Evolutionary conservation across 495 filamentous ascomycete species (phyloP).

Genomic region (Penicillium pulvis): DNA sequence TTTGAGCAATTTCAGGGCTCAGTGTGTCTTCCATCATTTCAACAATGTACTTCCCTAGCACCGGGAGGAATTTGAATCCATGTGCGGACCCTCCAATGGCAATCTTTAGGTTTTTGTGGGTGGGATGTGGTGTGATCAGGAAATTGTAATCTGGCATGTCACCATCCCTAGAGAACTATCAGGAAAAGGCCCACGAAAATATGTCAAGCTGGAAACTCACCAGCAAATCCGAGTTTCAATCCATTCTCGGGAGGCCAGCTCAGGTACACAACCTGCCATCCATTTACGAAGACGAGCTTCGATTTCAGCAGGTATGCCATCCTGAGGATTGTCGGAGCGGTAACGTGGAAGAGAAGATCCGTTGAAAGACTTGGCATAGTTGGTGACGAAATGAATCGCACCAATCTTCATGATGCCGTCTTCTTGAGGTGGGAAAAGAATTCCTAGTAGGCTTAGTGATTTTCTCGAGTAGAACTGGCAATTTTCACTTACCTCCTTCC

Average conservation of each 20-base stretch:
- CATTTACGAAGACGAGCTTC: slow-evolving; percentile 25
- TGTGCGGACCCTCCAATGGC: slow-evolving; percentile 51
- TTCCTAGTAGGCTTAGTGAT: slow-evolving; percentile 10
- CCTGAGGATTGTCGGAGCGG: slow-evolving; percentile 8
- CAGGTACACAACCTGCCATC: slow-evolving; percentile 19
- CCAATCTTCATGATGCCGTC: slow-evolving; percentile 41
- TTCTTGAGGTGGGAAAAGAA: slow-evolving; percentile 35
- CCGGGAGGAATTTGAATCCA: slow-evolving; percentile 61
- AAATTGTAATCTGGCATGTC: slow-evolving; percentile 50
- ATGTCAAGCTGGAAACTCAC: neutral
- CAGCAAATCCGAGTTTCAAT: slow-evolving; percentile 31
- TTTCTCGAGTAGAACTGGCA: no score
- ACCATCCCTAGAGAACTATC: slow-evolving; percentile 11
- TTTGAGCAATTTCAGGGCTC: slow-evolving; percentile 7
- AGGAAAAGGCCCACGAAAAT: no score
- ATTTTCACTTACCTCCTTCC: slow-evolving; percentile 6
- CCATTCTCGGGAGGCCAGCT: slow-evolving; percentile 25
- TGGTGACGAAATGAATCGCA: slow-evolving; percentile 27
- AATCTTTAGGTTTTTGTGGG: slow-evolving; percentile 42
- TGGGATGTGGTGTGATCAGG: slow-evolving; percentile 51
- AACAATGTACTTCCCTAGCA: slow-evolving; percentile 57
- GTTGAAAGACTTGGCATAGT: slow-evolving; percentile 10
- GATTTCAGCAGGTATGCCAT: slow-evolving; percentile 24
- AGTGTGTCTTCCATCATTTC: slow-evolving; percentile 43
- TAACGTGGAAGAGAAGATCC: neutral